Percentiles rank a stretch among this genome's conserved stretches.
Evolutionary conservation across 2,329 filamentous ascomycete genomes (phyloP).

Genomic region (Trichoderma polysporum): DNA sequence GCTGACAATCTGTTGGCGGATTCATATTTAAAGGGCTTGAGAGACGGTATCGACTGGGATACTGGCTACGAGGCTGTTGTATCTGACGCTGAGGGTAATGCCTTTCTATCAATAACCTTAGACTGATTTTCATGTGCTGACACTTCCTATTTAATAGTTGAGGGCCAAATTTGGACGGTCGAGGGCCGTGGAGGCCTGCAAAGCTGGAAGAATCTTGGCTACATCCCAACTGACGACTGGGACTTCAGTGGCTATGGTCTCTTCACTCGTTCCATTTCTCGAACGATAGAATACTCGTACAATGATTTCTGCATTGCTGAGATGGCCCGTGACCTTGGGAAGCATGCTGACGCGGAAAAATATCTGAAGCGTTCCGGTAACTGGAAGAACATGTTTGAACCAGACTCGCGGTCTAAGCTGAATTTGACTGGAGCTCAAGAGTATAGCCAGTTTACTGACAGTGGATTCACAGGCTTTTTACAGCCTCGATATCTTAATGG

Average conservation of each 20-base stretch:
- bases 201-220: slow-evolving; percentile 70
- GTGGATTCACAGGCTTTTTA: slow-evolving; percentile 57
- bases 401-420: slow-evolving; percentile 29
- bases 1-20: slow-evolving; percentile 71
- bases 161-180: slow-evolving; percentile 62
- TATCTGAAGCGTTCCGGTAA: slow-evolving; percentile 63
- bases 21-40: slow-evolving; percentile 69
- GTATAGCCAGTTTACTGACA: slow-evolving; percentile 48
- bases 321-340: slow-evolving; percentile 59
- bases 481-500: slow-evolving; percentile 66
- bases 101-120: slow-evolving; percentile 35
- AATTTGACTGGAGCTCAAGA: slow-evolving; percentile 44
- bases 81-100: slow-evolving; percentile 65
- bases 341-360: slow-evolving; percentile 52
- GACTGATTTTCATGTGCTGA: not conserved
- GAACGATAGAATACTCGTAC: slow-evolving; percentile 78
- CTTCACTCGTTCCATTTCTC: slow-evolving; percentile 66
- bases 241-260: slow-evolving; percentile 64
- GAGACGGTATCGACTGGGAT: slow-evolving; percentile 64
- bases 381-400: slow-evolving; percentile 67
- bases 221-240: slow-evolving; percentile 68
- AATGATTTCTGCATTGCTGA: slow-evolving; percentile 71
- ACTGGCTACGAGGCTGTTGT: slow-evolving; percentile 71
- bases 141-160: slow-evolving; percentile 29
- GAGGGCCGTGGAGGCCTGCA: slow-evolving; percentile 70